Evolutionary conservation across 225 moss, liverwort and hornwort genomes (phyloP), one percentile per base, ranked within the genome.

Genomic region (Pseudisothecium myosuroides): DNA sequence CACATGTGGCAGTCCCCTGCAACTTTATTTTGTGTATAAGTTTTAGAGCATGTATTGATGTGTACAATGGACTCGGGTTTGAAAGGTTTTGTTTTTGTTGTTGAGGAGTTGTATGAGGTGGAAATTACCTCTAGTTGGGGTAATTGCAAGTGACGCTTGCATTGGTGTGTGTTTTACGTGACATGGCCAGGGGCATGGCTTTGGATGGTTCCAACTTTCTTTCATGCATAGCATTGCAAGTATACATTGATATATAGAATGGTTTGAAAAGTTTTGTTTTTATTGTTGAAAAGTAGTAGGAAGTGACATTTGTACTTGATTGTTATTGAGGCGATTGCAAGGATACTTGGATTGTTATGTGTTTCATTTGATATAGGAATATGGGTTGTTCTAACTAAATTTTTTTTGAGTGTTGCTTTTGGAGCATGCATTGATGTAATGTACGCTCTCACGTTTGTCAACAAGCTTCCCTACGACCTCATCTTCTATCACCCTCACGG

Each of bases 131-230:
- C 4, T 23, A 24, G 14, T 26, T 55, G 55, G 17, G 4, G 0
- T 26, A 24, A 26, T 52, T 54, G 36, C 56, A n/a, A 26, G 26
- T 54, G 37, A 37, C 0, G 2, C 10, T 78, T 56, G 17, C 10
- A 78, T 0, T n/a, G 1, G 0, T 16, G 1, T n/a, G 13, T 78
- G 4, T n/a, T 56, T 56, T 1, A 56, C 26, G 7, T 26, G 6
- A 26, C 17, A n/a, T 56, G n/a, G n/a, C n/a, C 0, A 1, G n/a
- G 1, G 12, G 8, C 24, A 54, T 24, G 36, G 6, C n/a, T 1
- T 0, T 0, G 1, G 24, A 2, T 12, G 0, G 76, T 36, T 52
- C 14, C 10, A 56, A n/a, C 26, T 79, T 1, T 56, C 0, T 78
- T 26, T n/a, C 0, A 11, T 27, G 2, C 4, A 16, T 56, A 37